Evolutionary conservation across 169 alveolate genomes (phyloP), one percentile per base, ranked within the genome.

Genomic region (Plasmodium billcollinsi): DNA sequence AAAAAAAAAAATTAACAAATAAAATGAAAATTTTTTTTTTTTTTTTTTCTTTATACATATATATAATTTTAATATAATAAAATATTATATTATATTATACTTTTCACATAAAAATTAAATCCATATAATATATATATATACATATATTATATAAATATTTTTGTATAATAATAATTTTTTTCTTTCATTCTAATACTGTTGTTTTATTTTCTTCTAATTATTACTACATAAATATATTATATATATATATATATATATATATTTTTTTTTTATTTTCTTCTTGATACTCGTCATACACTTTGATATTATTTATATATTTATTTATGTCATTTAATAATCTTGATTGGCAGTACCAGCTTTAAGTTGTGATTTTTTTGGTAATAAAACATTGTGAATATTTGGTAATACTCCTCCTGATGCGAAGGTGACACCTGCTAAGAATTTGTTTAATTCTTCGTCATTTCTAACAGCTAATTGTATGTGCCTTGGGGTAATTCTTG

Each of bases 321-420:
- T 39, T 49, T 5, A 62, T 29, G 15, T 33, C 0, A 50, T 39
- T 54, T 75, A 75, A 75, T 75, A 75, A 33, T 75, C 89, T 39
- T 75, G 66, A 33, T 75, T 75, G n/a, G 70, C 89, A 11, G 89
- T 75, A 9, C 89, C 89, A 12, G 89, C 11, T 75, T 75, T 75
- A 9, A 75, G 47, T 75, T 75, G 89, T 2, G 93, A 45, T 89
- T 97, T 97, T 92, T 96, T 95, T 88, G 99, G 99, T 65, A 98
- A 94, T 71, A 99, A 96, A 69, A 97, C 97, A 76, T 98, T 96
- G 90, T 98, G 99, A 93, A 99, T 98, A 94, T 97, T 96, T 74
- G 99, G 99, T 88, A 97, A 91, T 67, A 98, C 99, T 92, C 99
- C 99, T 76, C 99, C 99, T 24, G 97, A 93, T 78, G 99, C 99